These are phyloP conservation scores for Stephania yunnanensis DNA, from an alignment of 164 flowering plant species.

Conservation along the genomic window DNA sequence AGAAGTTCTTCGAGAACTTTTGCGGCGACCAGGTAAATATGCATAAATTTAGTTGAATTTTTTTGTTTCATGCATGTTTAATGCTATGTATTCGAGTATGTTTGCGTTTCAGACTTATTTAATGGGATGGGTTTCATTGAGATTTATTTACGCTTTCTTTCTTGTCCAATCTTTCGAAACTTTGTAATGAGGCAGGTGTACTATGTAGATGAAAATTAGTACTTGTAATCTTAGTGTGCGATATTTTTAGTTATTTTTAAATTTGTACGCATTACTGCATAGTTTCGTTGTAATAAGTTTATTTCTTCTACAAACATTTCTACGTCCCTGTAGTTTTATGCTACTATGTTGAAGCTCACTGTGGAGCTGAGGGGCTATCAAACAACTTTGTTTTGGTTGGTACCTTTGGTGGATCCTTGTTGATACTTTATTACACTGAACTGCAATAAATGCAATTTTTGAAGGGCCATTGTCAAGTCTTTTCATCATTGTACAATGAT, in stretches of 20 bases:
- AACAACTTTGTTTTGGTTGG: too few relatives aligned
- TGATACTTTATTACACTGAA: not conserved
- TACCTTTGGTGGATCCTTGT: too few relatives aligned
- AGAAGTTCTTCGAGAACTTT: conserved; percentile 87
- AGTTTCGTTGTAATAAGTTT: not conserved
- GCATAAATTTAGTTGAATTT: not conserved
- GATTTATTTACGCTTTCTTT: not conserved
- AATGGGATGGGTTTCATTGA: not conserved
- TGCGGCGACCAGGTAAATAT: conserved; percentile 85
- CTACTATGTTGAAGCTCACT: too few relatives aligned
- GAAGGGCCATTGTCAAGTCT: not conserved
- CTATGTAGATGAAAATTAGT: not conserved
- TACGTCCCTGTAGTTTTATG: not conserved
- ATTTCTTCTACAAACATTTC: not conserved
- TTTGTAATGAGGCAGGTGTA: not conserved
- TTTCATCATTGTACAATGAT: not conserved
- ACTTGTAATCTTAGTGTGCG: not conserved
- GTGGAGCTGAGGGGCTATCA: too few relatives aligned
- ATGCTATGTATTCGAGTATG: not conserved
- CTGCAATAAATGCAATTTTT: not conserved
- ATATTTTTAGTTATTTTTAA: not conserved
- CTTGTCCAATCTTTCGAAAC: not conserved
- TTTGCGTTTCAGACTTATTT: not conserved
- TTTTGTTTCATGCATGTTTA: not conserved
- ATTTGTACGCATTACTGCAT: not conserved